These are phyloP conservation scores for Penstemon davidsonii DNA, from an alignment of 257 asterid genomes.

Conservation along the genomic window DNA sequence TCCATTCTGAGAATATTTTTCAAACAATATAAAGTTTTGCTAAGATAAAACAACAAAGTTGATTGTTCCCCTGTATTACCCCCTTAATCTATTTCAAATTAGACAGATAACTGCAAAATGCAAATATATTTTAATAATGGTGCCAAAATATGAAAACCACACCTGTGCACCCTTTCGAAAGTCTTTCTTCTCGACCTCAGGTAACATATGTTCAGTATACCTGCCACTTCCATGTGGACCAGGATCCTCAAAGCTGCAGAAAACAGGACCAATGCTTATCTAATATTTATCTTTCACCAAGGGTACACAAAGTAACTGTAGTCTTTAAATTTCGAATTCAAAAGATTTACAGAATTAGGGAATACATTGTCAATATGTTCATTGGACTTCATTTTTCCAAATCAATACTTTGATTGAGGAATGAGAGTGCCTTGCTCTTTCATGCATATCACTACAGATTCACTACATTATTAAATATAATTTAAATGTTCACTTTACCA, in stretches of 20 bases:
- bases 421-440: not conserved
- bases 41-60: constrained; percentile 20
- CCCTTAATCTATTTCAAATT: not conserved
- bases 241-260: constrained; percentile 95
- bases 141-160: constrained; percentile 28
- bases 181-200: constrained; percentile 90
- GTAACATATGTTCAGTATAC: constrained; percentile 87
- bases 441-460: not conserved
- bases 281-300: constrained; percentile 13
- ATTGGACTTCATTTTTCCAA: constrained; percentile 16
- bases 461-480: not conserved
- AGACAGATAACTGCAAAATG: not conserved
- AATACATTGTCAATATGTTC: not conserved
- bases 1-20: not conserved
- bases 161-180: constrained; percentile 99
- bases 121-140: not conserved
- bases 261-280: constrained; percentile 23
- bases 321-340: constrained; percentile 7
- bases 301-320: not conserved
- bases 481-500: not conserved
- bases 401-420: not conserved
- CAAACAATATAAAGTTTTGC: not conserved
- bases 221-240: constrained; percentile 99
- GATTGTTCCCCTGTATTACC: constrained; percentile 4
- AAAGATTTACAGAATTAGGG: constrained; percentile 10